These are phyloP conservation scores for Leccinum solheimii DNA, from an alignment of 1,284 basidiomycete species.

Conservation along the genomic window DNA sequence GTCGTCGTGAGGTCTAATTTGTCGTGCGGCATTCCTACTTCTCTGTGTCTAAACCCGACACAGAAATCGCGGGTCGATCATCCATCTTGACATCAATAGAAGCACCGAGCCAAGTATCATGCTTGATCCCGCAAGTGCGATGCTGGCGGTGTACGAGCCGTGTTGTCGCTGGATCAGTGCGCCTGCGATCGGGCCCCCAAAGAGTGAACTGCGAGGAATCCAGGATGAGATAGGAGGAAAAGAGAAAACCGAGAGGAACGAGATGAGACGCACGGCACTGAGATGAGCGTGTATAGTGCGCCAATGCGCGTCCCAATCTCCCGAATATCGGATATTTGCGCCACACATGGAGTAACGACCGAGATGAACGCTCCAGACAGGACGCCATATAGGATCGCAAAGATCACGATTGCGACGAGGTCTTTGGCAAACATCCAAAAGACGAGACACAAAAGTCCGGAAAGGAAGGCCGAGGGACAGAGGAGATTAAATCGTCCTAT, in stretches of 20 bases:
- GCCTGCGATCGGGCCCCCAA: conserved; percentile 61
- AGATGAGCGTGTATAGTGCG: conserved; percentile 58
- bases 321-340: conserved; percentile 56
- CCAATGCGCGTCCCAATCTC: conserved; percentile 63
- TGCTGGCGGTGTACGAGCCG: conserved; percentile 53
- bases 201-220: conserved; percentile 45
- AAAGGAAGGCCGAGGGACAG: conserved; percentile 56
- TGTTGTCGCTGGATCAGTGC: conserved; percentile 46
- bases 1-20: neutral
- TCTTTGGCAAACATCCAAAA: conserved; percentile 54
- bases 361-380: conserved; percentile 59
- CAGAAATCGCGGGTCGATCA: conserved; percentile 43
- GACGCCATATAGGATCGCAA: conserved; percentile 59
- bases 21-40: neutral
- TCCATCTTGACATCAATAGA: conserved; percentile 49
- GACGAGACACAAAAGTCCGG: conserved; percentile 55
- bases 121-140: conserved; percentile 58
- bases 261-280: conserved; percentile 57
- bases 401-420: conserved; percentile 47
- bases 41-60: conserved; percentile 23
- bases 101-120: conserved; percentile 56
- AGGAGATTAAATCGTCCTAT: conserved; percentile 66
- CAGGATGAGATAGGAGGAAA: conserved; percentile 3
- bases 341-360: conserved; percentile 62
- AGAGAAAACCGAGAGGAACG: neutral